These are phyloP conservation scores for Achlya hypogyna DNA, from an alignment of 352 stramenopile genomes.

Conservation along the genomic window DNA sequence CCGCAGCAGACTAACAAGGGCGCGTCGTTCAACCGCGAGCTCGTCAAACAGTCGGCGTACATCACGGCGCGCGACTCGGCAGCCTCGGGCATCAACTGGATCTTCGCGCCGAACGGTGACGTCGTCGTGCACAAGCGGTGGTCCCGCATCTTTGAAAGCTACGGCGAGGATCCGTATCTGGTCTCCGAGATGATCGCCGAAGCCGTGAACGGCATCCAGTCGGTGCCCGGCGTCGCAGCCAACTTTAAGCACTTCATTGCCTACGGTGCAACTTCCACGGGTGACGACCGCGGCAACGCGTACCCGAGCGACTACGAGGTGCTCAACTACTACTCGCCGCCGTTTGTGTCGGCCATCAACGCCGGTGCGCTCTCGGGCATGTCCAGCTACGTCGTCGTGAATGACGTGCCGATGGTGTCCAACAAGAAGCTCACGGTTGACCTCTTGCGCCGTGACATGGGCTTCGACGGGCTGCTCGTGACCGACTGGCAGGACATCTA, in stretches of 20 bases:
- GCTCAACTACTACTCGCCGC: slow-evolving; percentile 77
- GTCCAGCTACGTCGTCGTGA: slow-evolving; percentile 90
- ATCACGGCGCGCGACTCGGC: slow-evolving; percentile 48
- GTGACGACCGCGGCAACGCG: slow-evolving; percentile 73
- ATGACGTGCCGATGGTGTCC: slow-evolving; percentile 84
- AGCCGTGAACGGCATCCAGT: slow-evolving; percentile 39
- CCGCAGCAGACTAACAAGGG: slow-evolving; percentile 67
- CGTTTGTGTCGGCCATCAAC: slow-evolving; percentile 72
- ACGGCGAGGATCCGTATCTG: slow-evolving; percentile 73
- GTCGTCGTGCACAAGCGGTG: slow-evolving; percentile 52
- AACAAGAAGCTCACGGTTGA: slow-evolving; percentile 61
- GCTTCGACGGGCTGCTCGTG: slow-evolving; percentile 82
- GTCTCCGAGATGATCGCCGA: slow-evolving; percentile 35
- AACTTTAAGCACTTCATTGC: slow-evolving; percentile 51
- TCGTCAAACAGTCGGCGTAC: slow-evolving; percentile 35
- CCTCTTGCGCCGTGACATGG: slow-evolving; percentile 77
- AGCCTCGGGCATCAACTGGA: slow-evolving; percentile 53
- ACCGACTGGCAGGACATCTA: slow-evolving; percentile 91
- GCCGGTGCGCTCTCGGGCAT: slow-evolving; percentile 83
- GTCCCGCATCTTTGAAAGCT: slow-evolving; percentile 71
- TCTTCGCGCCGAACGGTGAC: slow-evolving; percentile 65
- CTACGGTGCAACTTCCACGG: slow-evolving; percentile 29
- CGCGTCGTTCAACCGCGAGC: slow-evolving; percentile 57
- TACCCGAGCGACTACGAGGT: slow-evolving; percentile 64
- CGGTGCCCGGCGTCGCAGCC: slow-evolving; percentile 26